Base-by-base conservation (phyloP, 2,329 filamentous ascomycete genomes). In the Hypoxylon sp. region DNA sequence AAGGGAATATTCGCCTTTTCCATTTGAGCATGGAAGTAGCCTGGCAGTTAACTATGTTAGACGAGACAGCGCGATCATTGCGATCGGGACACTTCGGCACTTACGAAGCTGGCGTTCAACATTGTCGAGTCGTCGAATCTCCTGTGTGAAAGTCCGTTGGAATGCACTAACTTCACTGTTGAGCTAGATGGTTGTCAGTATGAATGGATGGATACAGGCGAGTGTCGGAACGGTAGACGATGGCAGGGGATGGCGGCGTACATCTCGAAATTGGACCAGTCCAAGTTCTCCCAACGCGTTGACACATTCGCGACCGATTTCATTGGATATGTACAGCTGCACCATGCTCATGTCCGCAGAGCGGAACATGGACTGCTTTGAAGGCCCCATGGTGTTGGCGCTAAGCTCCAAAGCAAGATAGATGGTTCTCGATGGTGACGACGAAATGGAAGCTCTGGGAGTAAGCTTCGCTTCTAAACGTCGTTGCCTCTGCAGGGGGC, bases 291-390 rank as follows among this genome's bases (percentile, higher is more conserved):
- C 96, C 72, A 99, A 86, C 63, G 95, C 95, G 79, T 94, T 97
- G 71, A 98, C 94, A 76, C 98, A 95, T 85, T 99, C 97, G 79
- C 96, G 91, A 76, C 96, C 95, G 76, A 99, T 98, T 87, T 99
- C 96, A 81, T 98, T 98, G 78, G 96, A 94, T 78, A 99, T 97
- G 84, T 98, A 99, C 78, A 99, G 92, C 90, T 99, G 96, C 79
- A 97, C 97, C 91, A 99, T 92, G 88, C 94, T 98, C 96, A 99
- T 99, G 83, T 98, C 93, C 93, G 94, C 93, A 81, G 96, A 99
- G 88, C 97, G 95, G 91, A 99, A 98, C 86, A 98, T 93, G 83
- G 94, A 97, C 85, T 98, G 94, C 84, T 93, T 84, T 80, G 85
- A 83, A 74, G 87, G 85, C 82, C 88, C 88, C 90, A 91, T 92